Base-by-base conservation (phyloP, 2,329 filamentous ascomycete genomes). In the Botrytis galanthina region DNA sequence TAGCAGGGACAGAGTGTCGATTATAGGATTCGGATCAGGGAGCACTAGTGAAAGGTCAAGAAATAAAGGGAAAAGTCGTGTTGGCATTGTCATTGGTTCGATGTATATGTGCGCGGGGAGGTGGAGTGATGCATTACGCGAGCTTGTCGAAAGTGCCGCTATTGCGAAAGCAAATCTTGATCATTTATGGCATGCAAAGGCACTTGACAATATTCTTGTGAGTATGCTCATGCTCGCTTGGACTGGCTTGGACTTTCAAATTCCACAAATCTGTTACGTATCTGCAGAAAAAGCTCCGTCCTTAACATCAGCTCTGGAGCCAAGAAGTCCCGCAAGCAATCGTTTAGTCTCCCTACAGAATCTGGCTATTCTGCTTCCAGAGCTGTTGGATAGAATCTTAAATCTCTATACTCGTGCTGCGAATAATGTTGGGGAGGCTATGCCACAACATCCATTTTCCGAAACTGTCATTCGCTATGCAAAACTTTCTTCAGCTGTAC, bases 101-200 rank as follows among this genome's bases (percentile, higher is more conserved):
- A 86, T 98, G 76, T 97, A 95, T 81, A 88, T 99, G 77, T 92
- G 95, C 82, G 92, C 94, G 71, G 96, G 96, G 39, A 90, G 94
- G 75, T 98, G 96, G 94, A 89, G 87, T 66, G 95, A 98, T 83
- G 95, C 95, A 12, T 82, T 98, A 63, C 92, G 90, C 81, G 93
- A 97, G 80, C 87, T 98, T 35, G 86, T 90, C 16, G 95, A 98
- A 74, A 93, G 92, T 71, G 94, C 93, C 2, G 88, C 88, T 16
- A 89, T 91, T 77, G 92, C 94, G 26, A 92, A 93, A 78, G 90
- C 90, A 54, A 88, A 93, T 74, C 95, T 94, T 78, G 96, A 99
- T 82, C 93, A 97, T 82, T 82, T 98, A n/a, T 99, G 96, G 95
- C 94, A 98, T 83, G 96, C 93, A 29, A 98, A 98, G 83, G 95